These are phyloP conservation scores for Boletus barrowsii DNA, from an alignment of 768 basidiomycete genomes.

Conservation along the genomic window DNA sequence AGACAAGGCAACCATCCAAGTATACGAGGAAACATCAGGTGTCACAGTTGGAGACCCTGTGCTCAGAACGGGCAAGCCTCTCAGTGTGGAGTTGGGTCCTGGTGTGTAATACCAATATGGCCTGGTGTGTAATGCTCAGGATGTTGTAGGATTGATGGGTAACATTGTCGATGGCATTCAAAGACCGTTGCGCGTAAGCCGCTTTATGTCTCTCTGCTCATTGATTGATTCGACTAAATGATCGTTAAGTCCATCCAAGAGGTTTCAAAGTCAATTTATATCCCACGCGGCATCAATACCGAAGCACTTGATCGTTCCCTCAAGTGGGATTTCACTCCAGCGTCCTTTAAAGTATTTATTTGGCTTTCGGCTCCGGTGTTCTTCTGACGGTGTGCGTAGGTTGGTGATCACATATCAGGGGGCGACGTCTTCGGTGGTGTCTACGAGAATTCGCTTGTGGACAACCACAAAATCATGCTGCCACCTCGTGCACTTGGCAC, in stretches of 20 bases:
- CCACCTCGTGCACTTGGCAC: slow-evolving; percentile 92
- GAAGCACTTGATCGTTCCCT: slow-evolving; percentile 84
- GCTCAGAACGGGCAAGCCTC: slow-evolving; percentile 93
- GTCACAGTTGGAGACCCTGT: slow-evolving; percentile 99
- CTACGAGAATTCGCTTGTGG: slow-evolving; percentile 94
- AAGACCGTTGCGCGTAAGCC: slow-evolving; percentile 78
- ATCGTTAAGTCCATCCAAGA: slow-evolving; percentile 79
- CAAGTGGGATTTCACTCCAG: slow-evolving; percentile 94
- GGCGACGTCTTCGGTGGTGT: slow-evolving; percentile 95
- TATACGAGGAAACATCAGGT: slow-evolving; percentile 99
- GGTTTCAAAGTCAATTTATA: slow-evolving; percentile 97
- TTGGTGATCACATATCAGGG: slow-evolving; percentile 96
- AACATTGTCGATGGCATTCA: slow-evolving; percentile 99
- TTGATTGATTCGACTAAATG: slow-evolving; percentile 2
- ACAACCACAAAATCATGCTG: slow-evolving; percentile 97
- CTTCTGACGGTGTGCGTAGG: slow-evolving; percentile 39
- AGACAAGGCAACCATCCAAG: slow-evolving; percentile 98
- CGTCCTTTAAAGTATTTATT: slow-evolving; percentile 61
- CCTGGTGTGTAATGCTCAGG: background rate
- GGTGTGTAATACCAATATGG: slow-evolving; percentile 46
- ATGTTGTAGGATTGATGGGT: slow-evolving; percentile 82
- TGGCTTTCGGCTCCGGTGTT: background rate
- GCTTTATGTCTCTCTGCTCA: background rate
- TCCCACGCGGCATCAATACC: slow-evolving; percentile 98
- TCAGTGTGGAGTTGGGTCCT: slow-evolving; percentile 96